phyloP scores from a whole-genome alignment of 306 rosid genomes.

The Herpetospermum pedunculosum region DNA sequence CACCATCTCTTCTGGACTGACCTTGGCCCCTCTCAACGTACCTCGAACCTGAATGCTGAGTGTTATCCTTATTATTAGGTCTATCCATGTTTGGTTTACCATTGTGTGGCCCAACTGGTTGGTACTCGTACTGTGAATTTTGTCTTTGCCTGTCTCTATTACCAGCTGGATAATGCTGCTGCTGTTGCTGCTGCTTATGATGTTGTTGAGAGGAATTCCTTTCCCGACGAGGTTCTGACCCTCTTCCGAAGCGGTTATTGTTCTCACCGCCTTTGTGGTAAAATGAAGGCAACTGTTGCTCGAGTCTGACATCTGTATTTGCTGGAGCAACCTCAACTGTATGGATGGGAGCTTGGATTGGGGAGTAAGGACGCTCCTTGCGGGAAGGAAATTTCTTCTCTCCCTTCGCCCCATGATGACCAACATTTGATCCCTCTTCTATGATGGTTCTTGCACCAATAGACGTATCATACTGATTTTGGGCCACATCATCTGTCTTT shows the following conservation, averaged over 20 bases:
- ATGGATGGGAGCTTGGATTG: slow-evolving; percentile 24
- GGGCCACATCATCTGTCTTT: slow-evolving; percentile 20
- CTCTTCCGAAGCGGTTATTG: slow-evolving; percentile 42
- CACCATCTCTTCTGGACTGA: slow-evolving; percentile 67
- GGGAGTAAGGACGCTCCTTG: slow-evolving; percentile 42
- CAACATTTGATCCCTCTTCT: slow-evolving; percentile 29
- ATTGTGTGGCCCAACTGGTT: slow-evolving; percentile 60
- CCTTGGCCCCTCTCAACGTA: slow-evolving; percentile 63
- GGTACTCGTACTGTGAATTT: slow-evolving; percentile 56
- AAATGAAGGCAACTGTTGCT: slow-evolving; percentile 44
- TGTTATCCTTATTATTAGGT: slow-evolving; percentile 45
- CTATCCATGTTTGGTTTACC: slow-evolving; percentile 32
- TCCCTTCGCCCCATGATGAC: slow-evolving; percentile 35
- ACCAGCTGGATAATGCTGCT: slow-evolving; percentile 28
- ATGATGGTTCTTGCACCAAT: slow-evolving; percentile 26
- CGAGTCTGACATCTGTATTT: slow-evolving; percentile 39
- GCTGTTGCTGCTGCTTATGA: slow-evolving; percentile 40
- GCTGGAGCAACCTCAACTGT: slow-evolving; percentile 32
- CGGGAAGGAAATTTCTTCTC: slow-evolving; percentile 42
- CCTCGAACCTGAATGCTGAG: slow-evolving; percentile 35
- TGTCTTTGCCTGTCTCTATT: slow-evolving; percentile 65
- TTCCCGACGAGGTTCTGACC: slow-evolving; percentile 56
- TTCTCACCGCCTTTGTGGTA: slow-evolving; percentile 50
- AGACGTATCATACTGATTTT: slow-evolving; percentile 27
- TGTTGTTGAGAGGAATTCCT: slow-evolving; percentile 44